These are phyloP conservation scores for Hypoxylon rubiginosum DNA, from an alignment of 2,329 filamentous ascomycete genomes.

Conservation along the genomic window DNA sequence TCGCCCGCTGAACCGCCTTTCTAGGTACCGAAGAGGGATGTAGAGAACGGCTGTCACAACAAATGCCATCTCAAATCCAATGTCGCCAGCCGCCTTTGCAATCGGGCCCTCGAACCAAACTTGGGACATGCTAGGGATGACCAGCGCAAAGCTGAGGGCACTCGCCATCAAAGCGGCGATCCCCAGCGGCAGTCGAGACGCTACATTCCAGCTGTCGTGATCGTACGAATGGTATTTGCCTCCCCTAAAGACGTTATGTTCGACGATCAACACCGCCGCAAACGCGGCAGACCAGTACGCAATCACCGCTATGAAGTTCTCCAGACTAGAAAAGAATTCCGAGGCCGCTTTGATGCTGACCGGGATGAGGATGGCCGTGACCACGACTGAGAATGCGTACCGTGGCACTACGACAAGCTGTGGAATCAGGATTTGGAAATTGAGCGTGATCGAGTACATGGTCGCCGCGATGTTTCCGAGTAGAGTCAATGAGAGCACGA, in stretches of 20 bases:
- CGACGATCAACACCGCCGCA: conserved; percentile 61
- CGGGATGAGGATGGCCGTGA: conserved; percentile 71
- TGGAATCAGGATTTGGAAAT: conserved; percentile 73
- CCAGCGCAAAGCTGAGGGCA: conserved; percentile 58
- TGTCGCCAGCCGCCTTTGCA: conserved; percentile 70
- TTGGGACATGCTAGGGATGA: conserved; percentile 72
- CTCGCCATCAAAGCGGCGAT: conserved; percentile 56
- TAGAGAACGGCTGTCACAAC: conserved; percentile 61
- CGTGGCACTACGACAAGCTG: conserved; percentile 68
- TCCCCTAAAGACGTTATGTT: conserved; percentile 56
- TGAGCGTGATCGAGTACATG: conserved; percentile 73
- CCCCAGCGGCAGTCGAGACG: conserved; percentile 56
- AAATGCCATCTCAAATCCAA: conserved; percentile 75
- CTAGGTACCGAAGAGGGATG: conserved; percentile 57
- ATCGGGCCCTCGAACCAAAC: conserved; percentile 73
- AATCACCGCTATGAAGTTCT: conserved; percentile 69
- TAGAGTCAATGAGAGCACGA: conserved; percentile 68
- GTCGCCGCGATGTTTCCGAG: conserved; percentile 71
- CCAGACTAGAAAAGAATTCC: conserved; percentile 69
- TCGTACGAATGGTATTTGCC: conserved; percentile 54
- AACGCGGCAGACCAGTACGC: conserved; percentile 71
- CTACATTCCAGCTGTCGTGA: conserved; percentile 55
- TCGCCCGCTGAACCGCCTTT: conserved; percentile 52
- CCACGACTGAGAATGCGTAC: conserved; percentile 68
- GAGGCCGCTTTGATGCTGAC: conserved; percentile 68